Evolutionary conservation across 768 basidiomycete genomes (phyloP), one percentile per base, ranked within the genome.

Genomic region (Kwoniella pini): DNA sequence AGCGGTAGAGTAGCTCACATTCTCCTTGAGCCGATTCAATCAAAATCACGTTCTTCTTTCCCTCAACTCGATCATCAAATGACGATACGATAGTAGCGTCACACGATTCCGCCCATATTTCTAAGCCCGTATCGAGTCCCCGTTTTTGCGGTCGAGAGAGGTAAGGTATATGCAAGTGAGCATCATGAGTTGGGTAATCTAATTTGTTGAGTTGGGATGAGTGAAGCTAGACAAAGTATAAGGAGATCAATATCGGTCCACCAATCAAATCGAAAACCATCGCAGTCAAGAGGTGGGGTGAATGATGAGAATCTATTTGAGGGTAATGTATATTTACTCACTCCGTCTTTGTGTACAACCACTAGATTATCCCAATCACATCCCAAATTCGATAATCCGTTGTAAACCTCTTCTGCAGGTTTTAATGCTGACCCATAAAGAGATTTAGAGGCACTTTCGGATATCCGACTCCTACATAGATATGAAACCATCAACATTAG

Each of bases 131-230:
- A 10, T 69, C 56, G 4, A 76, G 48, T 11, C 54, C 26, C 2
- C 39, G 24, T 27, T 45, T 55, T 11, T 48, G 44, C 2, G 70
- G 70, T 19, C 61, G 51, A 22, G 64, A 45, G 19, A 74, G 54
- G 54, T 76, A 76, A 21, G 75, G 75, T n/a, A 76, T 62, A 38
- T 71, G 66, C n/a, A 76, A 61, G 52, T 68, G 63, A 36, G 68
- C 64, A 26, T 61, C 59, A 28, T 59, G 22, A 2, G 49, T 31
- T 22, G 52, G 44, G 24, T 52, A 40, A 17, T 45, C 48, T n/a
- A 71, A 49, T 5, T 62, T 43, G 12, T 62, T 31, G 13, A 73
- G 33, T 19, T 67, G 71, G 21, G 71, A 69, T 30, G 67, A 63
- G 42, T 75, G 71, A 5, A 75, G 63, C 73, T 75, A 36, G n/a